Conservation (phyloP, 2,329 filamentous ascomycete species). For the Colletotrichum euphorbiae region DNA sequence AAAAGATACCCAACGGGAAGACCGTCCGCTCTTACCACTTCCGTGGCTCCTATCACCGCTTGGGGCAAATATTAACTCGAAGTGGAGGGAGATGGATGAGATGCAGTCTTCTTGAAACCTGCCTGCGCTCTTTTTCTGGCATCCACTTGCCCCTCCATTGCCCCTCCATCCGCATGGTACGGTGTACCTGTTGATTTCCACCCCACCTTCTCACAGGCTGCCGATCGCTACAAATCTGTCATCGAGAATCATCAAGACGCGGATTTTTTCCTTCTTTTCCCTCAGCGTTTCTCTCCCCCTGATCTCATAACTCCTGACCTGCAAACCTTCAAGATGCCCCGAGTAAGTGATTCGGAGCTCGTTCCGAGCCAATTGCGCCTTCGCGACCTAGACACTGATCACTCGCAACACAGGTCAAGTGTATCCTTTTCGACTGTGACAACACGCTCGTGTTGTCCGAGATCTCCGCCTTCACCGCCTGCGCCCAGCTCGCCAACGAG, state of each 20-base stretch:
- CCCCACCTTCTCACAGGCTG: conserved; percentile 34
- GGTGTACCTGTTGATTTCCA: conserved; percentile 27
- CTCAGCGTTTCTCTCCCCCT: not conserved
- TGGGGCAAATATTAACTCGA: not conserved
- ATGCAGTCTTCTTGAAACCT: conserved; percentile 31
- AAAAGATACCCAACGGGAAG: too few relatives aligned
- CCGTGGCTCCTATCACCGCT: not conserved
- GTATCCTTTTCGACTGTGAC: conserved; percentile 82
- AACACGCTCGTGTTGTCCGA: conserved; percentile 95
- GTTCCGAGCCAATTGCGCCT: not conserved
- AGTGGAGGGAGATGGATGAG: not conserved
- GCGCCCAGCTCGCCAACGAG: conserved; percentile 87
- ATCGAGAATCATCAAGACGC: conserved; percentile 4
- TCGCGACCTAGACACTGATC: not conserved
- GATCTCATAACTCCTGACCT: not conserved
- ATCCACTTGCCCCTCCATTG: conserved; percentile 36
- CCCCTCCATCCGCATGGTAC: conserved; percentile 33
- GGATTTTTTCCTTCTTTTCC: conserved; percentile 1
- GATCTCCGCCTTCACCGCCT: conserved; percentile 89
- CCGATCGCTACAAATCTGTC: conserved; percentile 38
- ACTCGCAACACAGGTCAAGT: conserved; percentile 65
- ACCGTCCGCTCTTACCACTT: not conserved
- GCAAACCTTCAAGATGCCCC: conserved; percentile 47
- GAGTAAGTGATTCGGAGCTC: conserved; percentile 43
- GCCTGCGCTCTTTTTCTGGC: conserved; percentile 38